Evolutionary conservation across 78 protist genomes (phyloP).

Genomic region (Fonticula alba): DNA sequence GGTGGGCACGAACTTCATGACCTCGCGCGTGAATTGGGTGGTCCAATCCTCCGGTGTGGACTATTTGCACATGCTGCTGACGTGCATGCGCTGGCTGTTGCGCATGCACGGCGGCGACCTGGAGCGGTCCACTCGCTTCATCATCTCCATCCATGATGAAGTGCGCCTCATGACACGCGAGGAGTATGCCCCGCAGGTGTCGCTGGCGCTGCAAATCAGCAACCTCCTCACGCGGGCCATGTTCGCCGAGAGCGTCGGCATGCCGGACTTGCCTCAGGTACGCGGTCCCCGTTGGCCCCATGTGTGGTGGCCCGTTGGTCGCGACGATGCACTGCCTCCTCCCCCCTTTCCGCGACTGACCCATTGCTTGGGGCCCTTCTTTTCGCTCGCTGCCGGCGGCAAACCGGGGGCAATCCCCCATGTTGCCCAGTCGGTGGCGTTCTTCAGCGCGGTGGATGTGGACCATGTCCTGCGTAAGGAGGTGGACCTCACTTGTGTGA

Average conservation of each 20-base stretch:
- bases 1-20: background rate
- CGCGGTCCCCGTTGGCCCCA: too few relatives aligned
- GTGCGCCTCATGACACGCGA: background rate
- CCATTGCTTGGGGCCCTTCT: too few relatives aligned
- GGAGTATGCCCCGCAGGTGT: constrained; percentile 1
- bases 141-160: constrained; percentile 22
- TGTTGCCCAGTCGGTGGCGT: constrained; percentile 4
- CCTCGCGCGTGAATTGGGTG: constrained; percentile 21
- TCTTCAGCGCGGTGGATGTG: constrained; percentile 14
- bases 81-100: background rate
- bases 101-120: background rate
- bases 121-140: background rate
- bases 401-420: too few relatives aligned
- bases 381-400: too few relatives aligned
- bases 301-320: too few relatives aligned
- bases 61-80: constrained; percentile 23
- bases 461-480: constrained; percentile 18
- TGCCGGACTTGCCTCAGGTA: constrained; percentile 9
- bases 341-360: too few relatives aligned
- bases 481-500: background rate
- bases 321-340: too few relatives aligned
- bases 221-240: constrained; percentile 3
- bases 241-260: background rate
- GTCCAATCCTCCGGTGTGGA: constrained; percentile 31
- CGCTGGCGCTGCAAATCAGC: constrained; percentile 17